Conservation (phyloP, 768 basidiomycete genomes). For the Coprinopsis cinerea region DNA sequence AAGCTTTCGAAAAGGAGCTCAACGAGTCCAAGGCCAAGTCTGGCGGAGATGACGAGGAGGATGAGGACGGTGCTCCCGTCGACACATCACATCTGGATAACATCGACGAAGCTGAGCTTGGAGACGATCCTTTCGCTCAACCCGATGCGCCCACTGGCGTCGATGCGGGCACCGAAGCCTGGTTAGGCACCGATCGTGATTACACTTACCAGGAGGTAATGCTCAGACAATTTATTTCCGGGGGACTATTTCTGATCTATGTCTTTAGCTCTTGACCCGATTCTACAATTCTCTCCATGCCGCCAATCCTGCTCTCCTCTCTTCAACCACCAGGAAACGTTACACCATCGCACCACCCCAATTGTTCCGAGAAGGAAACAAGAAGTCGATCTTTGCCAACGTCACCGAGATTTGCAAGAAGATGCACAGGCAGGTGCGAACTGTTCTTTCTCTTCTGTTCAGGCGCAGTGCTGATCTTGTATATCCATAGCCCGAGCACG, state of each 20-base stretch:
- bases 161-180: constrained; percentile 77
- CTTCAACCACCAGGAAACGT: constrained; percentile 78
- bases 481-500: constrained; percentile 76
- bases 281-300: constrained; percentile 90
- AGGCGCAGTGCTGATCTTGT: no score
- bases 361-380: constrained; percentile 92
- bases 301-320: constrained; percentile 87
- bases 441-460: no score
- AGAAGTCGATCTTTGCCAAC: constrained; percentile 96
- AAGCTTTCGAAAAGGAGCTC: constrained; percentile 92
- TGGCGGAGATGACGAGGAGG: constrained; percentile 47
- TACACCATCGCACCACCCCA: constrained; percentile 97
- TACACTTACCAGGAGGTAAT: constrained; percentile 91
- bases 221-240: not conserved
- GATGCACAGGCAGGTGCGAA: constrained; percentile 82
- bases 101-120: constrained; percentile 78
- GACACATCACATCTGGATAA: constrained; percentile 62
- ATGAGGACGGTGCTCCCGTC: constrained; percentile 49
- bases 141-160: constrained; percentile 50
- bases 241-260: constrained; percentile 8
- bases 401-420: constrained; percentile 95
- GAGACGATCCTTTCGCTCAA: constrained; percentile 81
- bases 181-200: constrained; percentile 91
- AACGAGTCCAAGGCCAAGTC: constrained; percentile 62
- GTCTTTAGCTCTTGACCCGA: constrained; percentile 74